Evolutionary conservation across 2,329 filamentous ascomycete genomes (phyloP).

Genomic region (Calonectria henricotiae): DNA sequence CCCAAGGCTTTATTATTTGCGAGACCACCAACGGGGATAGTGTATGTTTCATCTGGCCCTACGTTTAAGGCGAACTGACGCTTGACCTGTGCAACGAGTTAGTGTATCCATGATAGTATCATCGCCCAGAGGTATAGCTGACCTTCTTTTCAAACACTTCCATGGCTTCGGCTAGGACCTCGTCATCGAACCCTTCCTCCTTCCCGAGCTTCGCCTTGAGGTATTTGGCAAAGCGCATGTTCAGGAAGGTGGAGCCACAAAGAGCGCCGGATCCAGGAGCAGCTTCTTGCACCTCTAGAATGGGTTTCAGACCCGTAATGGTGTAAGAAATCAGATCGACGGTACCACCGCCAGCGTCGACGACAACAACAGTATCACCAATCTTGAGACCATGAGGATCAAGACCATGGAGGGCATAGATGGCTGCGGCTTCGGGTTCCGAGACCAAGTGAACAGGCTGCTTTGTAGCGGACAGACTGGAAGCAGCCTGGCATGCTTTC

Average conservation of each 20-base stretch:
- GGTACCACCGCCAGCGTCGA: constrained; percentile 69
- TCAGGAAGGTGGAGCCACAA: constrained; percentile 65
- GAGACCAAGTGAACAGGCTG: constrained; percentile 62
- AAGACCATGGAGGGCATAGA: constrained; percentile 63
- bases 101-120: constrained; percentile 7
- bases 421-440: constrained; percentile 68
- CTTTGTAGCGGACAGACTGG: constrained; percentile 52
- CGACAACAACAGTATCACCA: constrained; percentile 67
- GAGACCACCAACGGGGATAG: constrained; percentile 61
- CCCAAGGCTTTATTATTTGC: constrained; percentile 59
- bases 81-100: constrained; percentile 54
- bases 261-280: constrained; percentile 64
- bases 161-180: constrained; percentile 60
- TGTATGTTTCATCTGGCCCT: constrained; percentile 56
- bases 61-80: constrained; percentile 56
- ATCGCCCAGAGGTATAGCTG: constrained; percentile 8
- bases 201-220: constrained; percentile 60
- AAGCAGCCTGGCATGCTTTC: constrained; percentile 61
- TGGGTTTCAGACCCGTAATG: constrained; percentile 61
- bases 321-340: constrained; percentile 69
- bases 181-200: constrained; percentile 60
- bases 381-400: constrained; percentile 59
- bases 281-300: constrained; percentile 64
- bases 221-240: constrained; percentile 63
- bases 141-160: constrained; percentile 62